phyloP scores from a whole-genome alignment of 768 basidiomycete genomes.

The Boletales sp. region DNA sequence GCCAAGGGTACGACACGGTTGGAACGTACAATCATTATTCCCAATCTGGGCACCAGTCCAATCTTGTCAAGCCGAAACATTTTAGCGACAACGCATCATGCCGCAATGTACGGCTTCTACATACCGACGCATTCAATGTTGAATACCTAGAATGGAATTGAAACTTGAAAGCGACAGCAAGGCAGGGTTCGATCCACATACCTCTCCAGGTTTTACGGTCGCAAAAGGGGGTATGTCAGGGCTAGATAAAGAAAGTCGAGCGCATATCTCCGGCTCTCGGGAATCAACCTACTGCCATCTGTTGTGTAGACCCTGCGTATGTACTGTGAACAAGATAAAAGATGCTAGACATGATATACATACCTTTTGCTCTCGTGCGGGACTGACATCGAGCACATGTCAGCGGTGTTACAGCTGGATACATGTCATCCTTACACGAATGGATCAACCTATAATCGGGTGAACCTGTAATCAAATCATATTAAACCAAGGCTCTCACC shows the following conservation, averaged over 20 bases:
- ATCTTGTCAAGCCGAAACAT: conserved; percentile 35
- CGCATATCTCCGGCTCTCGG: background rate
- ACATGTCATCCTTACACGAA: conserved; percentile 47
- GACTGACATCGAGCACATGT: conserved; percentile 26
- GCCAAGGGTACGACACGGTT: background rate
- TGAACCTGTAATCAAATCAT: background rate
- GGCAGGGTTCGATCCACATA: conserved; percentile 12
- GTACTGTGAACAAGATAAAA: background rate
- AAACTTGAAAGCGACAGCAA: background rate
- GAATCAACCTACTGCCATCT: conserved; percentile 62
- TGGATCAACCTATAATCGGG: conserved; percentile 53
- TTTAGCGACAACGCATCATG: background rate
- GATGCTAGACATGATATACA: background rate
- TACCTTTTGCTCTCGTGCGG: conserved; percentile 57
- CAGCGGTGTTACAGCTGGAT: background rate
- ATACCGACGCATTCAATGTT: conserved; percentile 66
- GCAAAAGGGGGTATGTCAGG: conserved; percentile 62
- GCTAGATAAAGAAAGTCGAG: conserved; percentile 27
- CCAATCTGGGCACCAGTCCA: conserved; percentile 81
- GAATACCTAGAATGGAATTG: conserved; percentile 45
- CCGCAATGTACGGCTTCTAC: conserved; percentile 9
- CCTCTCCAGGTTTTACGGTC: conserved; percentile 62
- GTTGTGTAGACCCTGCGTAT: conserved; percentile 58
- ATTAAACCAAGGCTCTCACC: conserved; percentile 30
- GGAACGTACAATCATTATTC: conserved; percentile 60